Percentiles rank a stretch among this genome's conserved stretches.
These are phyloP conservation scores for Cardiospermum halicacabum DNA, from an alignment of 345 rosid species.

Conservation along the genomic window DNA sequence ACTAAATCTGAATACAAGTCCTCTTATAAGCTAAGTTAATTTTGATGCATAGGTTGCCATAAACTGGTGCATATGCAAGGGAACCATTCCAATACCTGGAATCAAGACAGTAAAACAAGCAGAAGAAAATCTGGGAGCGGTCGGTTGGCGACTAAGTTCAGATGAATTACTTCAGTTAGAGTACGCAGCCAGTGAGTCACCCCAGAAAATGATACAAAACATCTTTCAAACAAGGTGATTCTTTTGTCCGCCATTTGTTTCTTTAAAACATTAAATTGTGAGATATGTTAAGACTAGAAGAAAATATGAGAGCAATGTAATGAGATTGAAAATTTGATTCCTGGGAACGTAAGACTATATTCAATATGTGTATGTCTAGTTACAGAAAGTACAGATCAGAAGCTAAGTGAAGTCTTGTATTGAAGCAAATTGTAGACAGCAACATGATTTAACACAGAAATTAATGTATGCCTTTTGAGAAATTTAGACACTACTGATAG, in stretches of 20 bases:
- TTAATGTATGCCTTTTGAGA: too few species aligned
- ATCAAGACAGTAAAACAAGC: slow-evolving; percentile 69
- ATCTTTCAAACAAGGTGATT: slow-evolving; percentile 69
- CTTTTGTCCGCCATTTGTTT: background rate
- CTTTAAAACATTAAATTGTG: background rate
- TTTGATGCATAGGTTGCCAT: slow-evolving; percentile 56
- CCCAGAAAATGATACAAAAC: slow-evolving; percentile 74
- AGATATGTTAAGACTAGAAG: background rate
- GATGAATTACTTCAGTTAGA: slow-evolving; percentile 74
- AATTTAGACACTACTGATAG: too few species aligned
- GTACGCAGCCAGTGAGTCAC: slow-evolving; percentile 59
- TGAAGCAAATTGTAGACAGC: too few species aligned
- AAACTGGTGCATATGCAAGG: slow-evolving; percentile 92
- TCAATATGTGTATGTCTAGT: too few species aligned
- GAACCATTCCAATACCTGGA: slow-evolving; percentile 86
- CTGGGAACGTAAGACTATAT: too few species aligned
- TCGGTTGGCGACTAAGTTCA: slow-evolving; percentile 67
- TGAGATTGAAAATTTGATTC: background rate
- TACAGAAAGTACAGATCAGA: too few species aligned
- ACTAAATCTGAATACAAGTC: too few species aligned
- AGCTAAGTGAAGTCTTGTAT: too few species aligned
- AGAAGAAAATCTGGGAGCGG: slow-evolving; percentile 80
- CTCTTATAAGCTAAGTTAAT: background rate
- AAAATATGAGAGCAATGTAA: background rate
- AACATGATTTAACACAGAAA: too few species aligned